Base-by-base conservation (phyloP, 2,329 filamentous ascomycete species). In the Aspergillus felis region DNA sequence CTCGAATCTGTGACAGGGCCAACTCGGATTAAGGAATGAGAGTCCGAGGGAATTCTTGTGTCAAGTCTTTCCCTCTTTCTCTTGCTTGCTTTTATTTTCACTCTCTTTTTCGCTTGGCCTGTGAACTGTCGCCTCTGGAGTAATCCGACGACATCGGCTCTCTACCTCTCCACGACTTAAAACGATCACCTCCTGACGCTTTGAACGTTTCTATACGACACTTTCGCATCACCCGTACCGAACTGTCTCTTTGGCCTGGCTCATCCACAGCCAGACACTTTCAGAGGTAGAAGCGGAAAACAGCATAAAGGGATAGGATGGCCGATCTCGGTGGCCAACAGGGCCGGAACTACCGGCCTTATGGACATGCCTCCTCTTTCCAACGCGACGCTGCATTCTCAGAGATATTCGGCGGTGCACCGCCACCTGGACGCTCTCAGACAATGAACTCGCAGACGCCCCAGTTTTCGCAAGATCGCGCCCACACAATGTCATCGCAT, bases 311-410 rank as follows among this genome's bases (percentile, higher is more conserved):
- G 52, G 32, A 51, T 50, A 54, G 55, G 27, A 86, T 86, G 86
- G 85, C 86, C 72, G 85, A 88, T 72, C 84, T 87, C 76, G 78
- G 82, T 71, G 74, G 81, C 64, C 85, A 86, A 70, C 82, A 85
- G 72, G 83, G 84, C 67, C 81, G 85, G 72, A 81, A 82, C 69
- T 81, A 85, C 75, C 78, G 83, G 72, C 74, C 79, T 61, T 81
- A 84, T 71, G 82, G 79, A 60, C 79, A 80, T 70, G 74, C 81
- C 53, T 78, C 82, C 44, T 78, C 81, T 59, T 76, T 76, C 69
- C 90, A 94, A 77, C 89, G 94, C 78, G 92, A 99, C 84, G 91
- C 91, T 66, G 94, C 93, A 64, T 99, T 95, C 76, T 91, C 90
- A 64, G 93, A 93, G 78, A 97, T 97, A 72, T 99, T 97, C 74